Base-by-base conservation (phyloP, 2,329 filamentous ascomycete species). In the Coniella vitis region DNA sequence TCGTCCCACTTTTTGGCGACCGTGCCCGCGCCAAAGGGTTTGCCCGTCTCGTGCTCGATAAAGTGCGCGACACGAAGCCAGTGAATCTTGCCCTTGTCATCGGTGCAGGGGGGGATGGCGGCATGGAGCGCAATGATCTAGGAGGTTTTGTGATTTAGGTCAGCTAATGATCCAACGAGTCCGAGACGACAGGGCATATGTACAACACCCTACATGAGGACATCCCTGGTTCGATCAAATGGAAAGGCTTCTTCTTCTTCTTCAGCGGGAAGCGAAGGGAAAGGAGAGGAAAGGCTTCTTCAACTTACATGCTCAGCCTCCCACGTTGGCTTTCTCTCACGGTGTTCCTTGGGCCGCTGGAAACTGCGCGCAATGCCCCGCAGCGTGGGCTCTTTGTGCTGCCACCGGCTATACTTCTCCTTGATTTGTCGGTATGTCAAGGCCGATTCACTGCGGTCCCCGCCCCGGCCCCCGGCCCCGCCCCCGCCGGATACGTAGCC, bases 271-370 rank as follows among this genome's bases (percentile, higher is more conserved):
- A 10, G 29, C 14, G 25, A 12, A n/a, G n/a, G 22, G 12, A 29
- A 8, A 1, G 7, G 3, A 14, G 1, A 12, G 37, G 20, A 38
- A 14, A 12, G 22, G 21, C 21, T 16, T 14, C n/a, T 16, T 31
- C 13, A 5, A 47, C 45, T 41, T 17, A 47, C 45, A 14, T 47
- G 45, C 29, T 47, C n/a, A n/a, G 8, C 17, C 4, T 34, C 20
- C 40, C 45, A 45, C n/a, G 32, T 48, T 22, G 49, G 49, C 32
- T 20, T 32, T 22, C 21, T 29, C 36, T 44, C 35, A n/a, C 39
- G 21, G 16, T 52, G 48, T 44, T 47, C 22, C 29, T 35, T 29
- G 10, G 45, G 45, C 14, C 32, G 45, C n/a, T 21, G n/a, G 10
- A 25, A 38, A 20, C 21, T 17, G 17, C 45, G 37, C 20, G 13